Conservation (phyloP, 73 alveolate genomes). For the Paramecium tetraurelia region DNA sequence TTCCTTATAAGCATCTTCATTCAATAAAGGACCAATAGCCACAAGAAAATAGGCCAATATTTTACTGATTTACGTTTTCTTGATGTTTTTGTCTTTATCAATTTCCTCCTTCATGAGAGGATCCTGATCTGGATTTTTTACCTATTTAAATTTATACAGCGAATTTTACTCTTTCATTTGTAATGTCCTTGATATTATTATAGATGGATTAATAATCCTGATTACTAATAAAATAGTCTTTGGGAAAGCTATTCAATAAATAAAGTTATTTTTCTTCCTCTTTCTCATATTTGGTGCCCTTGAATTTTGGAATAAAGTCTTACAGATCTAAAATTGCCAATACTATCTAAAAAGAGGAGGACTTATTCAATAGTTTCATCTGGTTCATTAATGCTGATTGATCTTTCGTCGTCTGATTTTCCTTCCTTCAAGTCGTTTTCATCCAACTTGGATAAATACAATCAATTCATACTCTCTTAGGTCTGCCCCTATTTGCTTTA, state of each 20-base stretch:
- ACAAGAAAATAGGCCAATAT: constrained; percentile 53
- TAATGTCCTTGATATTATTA: neutral
- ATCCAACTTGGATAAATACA: neutral
- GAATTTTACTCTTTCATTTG: constrained; percentile 28
- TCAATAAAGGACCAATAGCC: constrained; percentile 24
- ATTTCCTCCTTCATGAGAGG: constrained; percentile 56
- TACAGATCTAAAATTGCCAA: constrained; percentile 24
- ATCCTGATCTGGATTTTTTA: constrained; percentile 49
- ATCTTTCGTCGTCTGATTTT: constrained; percentile 58
- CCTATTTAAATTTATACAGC: neutral
- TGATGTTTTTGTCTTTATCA: constrained; percentile 47
- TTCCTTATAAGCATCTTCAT: constrained; percentile 52
- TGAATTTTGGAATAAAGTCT: neutral
- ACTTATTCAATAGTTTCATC: constrained; percentile 55
- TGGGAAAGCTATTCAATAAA: neutral
- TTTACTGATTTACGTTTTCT: constrained; percentile 51
- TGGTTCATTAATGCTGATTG: constrained; percentile 38
- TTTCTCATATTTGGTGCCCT: neutral
- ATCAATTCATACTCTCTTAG: constrained; percentile 18
- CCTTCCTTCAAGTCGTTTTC: constrained; percentile 5
- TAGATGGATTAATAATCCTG: neutral
- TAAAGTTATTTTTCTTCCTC: constrained; percentile 16
- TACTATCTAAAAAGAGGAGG: constrained; percentile 51
- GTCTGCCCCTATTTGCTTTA: constrained; percentile 58
- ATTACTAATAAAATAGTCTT: neutral